Base-by-base conservation (phyloP, 2,329 filamentous ascomycete species). In the Pseudogymnoascus sp. region DNA sequence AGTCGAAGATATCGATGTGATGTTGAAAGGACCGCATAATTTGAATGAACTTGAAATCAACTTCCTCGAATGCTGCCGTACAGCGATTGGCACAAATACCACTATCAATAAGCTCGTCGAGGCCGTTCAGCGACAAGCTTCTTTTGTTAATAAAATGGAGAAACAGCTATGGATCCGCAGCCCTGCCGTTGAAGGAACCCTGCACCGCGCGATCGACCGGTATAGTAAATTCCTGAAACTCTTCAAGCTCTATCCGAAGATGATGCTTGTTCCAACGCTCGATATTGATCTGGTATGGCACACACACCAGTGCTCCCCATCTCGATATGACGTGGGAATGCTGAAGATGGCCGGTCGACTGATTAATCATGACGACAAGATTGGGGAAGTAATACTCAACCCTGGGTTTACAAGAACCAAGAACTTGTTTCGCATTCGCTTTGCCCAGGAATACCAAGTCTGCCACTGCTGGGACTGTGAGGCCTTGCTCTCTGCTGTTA, bases 231-330 rank as follows among this genome's bases (percentile, higher is more conserved):
- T 78, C 62, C 66, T 77, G 38, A 66, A 66, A 8, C 70, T 79
- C 2, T 65, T 77, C 39, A 68, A 66, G 33, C 62, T 66, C 0
- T 67, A 74, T 60, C 68, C 69, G 4, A 62, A 62, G 5, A 69
- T 25, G 8, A 72, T 71, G 12, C 63, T 76, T 3, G 76, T 78
- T 2, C 77, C 77, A 0, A 78, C 76, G 0, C 65, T 77, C 4
- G 76, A 78, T 63, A 73, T 79, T 16, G 77, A 79, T 63, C 67
- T 79, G 0, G 72, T 72, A 0, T 79, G 77, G 77, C 75, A 78
- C 58, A 79, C 77, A 0, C 76, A 79, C 60, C 76, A 78, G 61
- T 73, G 73, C 55, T 72, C 70, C 1, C 68, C 74, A 0, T 63
- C 25, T 1, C 12, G 62, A 1, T 78, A 78, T 62, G 41, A 64